phyloP scores from a whole-genome alignment of 75 land plant species.

The Pseudotsuga menziesii region DNA sequence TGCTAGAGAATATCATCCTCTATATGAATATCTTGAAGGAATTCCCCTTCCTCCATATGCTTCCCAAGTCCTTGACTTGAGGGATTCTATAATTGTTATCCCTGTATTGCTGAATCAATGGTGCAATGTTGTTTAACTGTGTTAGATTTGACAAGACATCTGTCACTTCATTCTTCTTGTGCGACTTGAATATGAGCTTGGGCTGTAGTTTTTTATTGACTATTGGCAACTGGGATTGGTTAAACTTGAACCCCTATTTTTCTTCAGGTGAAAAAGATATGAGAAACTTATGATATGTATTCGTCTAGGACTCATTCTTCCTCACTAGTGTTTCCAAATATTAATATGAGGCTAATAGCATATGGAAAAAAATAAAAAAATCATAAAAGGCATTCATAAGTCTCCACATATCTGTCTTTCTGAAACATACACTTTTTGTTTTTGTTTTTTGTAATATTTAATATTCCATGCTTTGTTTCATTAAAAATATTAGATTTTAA shows the following conservation, averaged over 20 bases:
- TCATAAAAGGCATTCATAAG: not conserved
- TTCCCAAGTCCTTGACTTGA: no score
- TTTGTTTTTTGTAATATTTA: not conserved
- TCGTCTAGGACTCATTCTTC: not conserved
- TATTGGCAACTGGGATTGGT: not conserved
- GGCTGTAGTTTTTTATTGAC: not conserved
- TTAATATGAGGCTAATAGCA: not conserved
- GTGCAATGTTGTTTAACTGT: not conserved
- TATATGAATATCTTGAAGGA: not conserved
- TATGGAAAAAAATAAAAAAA: not conserved
- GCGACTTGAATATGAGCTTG: not conserved
- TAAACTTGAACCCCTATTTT: not conserved
- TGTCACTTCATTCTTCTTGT: not conserved
- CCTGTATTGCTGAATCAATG: not conserved
- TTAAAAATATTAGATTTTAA: not conserved
- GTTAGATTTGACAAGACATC: not conserved
- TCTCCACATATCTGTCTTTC: not conserved
- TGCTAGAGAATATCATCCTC: not conserved
- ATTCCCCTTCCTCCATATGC: not conserved
- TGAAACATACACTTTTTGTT: not conserved
- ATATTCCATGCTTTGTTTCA: not conserved
- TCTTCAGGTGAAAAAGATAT: not conserved
- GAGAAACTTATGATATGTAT: not conserved
- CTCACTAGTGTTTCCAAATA: not conserved
- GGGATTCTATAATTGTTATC: no score